phyloP scores from a whole-genome alignment of 2,329 filamentous ascomycete species.

The Penicillium sp. region DNA sequence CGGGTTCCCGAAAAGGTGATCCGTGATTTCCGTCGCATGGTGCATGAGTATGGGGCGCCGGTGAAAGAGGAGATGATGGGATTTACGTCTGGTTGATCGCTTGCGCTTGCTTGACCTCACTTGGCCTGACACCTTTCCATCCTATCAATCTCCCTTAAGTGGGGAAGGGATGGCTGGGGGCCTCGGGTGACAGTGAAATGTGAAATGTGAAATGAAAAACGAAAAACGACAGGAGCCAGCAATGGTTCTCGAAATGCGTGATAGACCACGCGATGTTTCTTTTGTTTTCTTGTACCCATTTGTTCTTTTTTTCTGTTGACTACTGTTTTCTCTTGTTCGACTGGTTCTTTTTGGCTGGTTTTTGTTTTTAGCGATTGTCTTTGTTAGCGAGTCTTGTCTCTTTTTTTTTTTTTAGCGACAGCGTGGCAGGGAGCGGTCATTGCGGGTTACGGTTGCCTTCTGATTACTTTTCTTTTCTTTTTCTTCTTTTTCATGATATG shows the following conservation, averaged over 20 bases:
- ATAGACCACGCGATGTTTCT: slow-evolving; percentile 20
- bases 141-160: neutral
- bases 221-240: slow-evolving; percentile 9
- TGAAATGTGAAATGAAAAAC: neutral
- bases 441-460: neutral
- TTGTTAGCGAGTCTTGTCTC: slow-evolving; percentile 18
- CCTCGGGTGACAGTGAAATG: too few species aligned
- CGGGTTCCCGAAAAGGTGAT: slow-evolving; percentile 92
- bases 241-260: slow-evolving; percentile 22
- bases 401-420: slow-evolving; percentile 9
- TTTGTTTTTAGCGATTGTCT: slow-evolving; percentile 18
- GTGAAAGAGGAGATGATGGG: slow-evolving; percentile 38
- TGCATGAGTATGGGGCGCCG: slow-evolving; percentile 68
- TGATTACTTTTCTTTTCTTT: neutral
- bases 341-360: slow-evolving; percentile 10
- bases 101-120: neutral
- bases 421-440: slow-evolving; percentile 15
- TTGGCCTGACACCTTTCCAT: neutral
- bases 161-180: neutral
- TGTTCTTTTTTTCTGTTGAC: slow-evolving; percentile 1
- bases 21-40: slow-evolving; percentile 87
- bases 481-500: slow-evolving; percentile 9
- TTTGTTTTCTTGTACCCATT: slow-evolving; percentile 9
- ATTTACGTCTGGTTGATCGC: slow-evolving; percentile 6
- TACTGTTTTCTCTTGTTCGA: slow-evolving; percentile 2